Conservation (phyloP, 192 early-diverging fungal genomes). For the Coemansia asiatica region DNA sequence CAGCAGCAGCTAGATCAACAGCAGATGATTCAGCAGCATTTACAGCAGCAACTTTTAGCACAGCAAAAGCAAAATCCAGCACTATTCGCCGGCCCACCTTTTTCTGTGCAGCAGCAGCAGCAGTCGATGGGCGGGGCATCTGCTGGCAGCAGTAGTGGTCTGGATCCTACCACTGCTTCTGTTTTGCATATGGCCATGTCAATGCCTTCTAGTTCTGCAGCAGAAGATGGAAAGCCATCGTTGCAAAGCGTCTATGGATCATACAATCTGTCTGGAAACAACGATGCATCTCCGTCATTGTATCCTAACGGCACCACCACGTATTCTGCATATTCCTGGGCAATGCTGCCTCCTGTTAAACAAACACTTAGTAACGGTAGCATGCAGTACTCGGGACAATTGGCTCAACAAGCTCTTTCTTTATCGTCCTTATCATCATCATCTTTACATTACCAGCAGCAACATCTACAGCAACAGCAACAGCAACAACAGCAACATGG, state of each 20-base stretch:
- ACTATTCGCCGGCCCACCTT: too few relatives aligned
- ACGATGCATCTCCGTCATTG: background rate
- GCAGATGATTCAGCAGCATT: constrained; percentile 27
- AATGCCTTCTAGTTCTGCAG: background rate
- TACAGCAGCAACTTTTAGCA: constrained; percentile 22
- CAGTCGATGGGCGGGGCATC: background rate
- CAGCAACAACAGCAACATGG: background rate
- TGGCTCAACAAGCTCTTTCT: constrained; percentile 6
- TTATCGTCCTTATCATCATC: constrained; percentile 6
- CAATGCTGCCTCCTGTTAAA: background rate
- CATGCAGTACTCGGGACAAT: constrained; percentile 2
- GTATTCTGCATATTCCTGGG: constrained; percentile 13
- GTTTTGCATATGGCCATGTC: constrained; percentile 7
- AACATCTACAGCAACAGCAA: constrained; percentile 17
- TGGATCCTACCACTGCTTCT: constrained; percentile 10
- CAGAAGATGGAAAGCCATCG: background rate
- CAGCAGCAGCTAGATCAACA: constrained; percentile 40
- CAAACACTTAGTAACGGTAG: constrained; percentile 8
- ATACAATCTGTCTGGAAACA: background rate
- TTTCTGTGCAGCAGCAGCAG: constrained; percentile 9
- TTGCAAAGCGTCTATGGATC: background rate
- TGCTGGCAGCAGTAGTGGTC: background rate
- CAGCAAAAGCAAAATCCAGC: constrained; percentile 2
- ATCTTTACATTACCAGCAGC: constrained; percentile 9
- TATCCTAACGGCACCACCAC: background rate